A percentile compares a stretch with the other conserved stretches of the same genome.
phyloP scores from a whole-genome alignment of 305 asterid genomes.

The Rubia occidens region DNA sequence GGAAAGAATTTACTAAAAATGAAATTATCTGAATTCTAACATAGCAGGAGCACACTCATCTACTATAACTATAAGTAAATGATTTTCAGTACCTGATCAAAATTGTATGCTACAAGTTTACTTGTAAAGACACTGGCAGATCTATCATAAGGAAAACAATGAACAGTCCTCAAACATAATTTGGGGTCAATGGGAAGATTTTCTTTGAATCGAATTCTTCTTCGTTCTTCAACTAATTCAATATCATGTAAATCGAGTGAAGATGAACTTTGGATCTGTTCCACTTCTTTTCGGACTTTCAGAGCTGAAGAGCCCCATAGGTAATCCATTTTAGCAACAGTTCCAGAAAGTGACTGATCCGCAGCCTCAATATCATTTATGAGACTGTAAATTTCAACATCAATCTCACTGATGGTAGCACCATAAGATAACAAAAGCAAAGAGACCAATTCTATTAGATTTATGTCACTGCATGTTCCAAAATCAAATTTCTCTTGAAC shows the following conservation, averaged over 20 bases:
- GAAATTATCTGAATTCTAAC: neutral
- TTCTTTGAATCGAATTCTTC: constrained; percentile 46
- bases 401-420: constrained; percentile 63
- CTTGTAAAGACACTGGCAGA: constrained; percentile 27
- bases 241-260: constrained; percentile 26
- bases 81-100: constrained; percentile 40
- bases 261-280: constrained; percentile 29
- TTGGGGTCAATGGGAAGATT: constrained; percentile 76
- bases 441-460: constrained; percentile 52
- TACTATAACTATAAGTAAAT: neutral
- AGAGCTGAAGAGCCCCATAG: constrained; percentile 73
- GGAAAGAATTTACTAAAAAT: neutral
- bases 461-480: constrained; percentile 48
- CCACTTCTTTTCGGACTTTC: constrained; percentile 46
- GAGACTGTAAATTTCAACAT: constrained; percentile 63
- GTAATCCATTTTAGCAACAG: constrained; percentile 58
- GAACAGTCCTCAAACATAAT: constrained; percentile 70
- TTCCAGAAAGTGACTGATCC: constrained; percentile 47
- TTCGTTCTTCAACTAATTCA: constrained; percentile 39
- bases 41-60: neutral
- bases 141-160: constrained; percentile 62
- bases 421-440: constrained; percentile 67
- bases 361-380: constrained; percentile 51
- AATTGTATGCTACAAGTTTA: constrained; percentile 34
- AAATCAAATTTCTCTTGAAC: constrained; percentile 31